These are phyloP conservation scores for Kuraishia capsulata DNA, from an alignment of 805 yeast species.

Conservation along the genomic window DNA sequence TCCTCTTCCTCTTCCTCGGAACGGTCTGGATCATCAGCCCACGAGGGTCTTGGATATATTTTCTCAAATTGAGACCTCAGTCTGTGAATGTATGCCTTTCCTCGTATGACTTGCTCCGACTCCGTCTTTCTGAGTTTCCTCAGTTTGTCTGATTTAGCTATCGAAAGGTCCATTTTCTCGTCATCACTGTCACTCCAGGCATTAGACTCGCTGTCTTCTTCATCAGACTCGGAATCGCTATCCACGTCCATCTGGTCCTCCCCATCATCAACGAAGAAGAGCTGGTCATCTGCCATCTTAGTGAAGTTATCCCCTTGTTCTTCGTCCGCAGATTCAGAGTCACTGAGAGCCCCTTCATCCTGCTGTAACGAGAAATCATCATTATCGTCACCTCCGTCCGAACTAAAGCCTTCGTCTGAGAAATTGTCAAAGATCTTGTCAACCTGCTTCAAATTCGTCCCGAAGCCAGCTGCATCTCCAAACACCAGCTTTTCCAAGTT, in stretches of 20 bases:
- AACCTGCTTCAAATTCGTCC: conserved; percentile 47
- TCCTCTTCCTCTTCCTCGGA: conserved; percentile 29
- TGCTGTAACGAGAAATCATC: conserved; percentile 26
- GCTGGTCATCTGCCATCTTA: conserved; percentile 34
- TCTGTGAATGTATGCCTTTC: conserved; percentile 21
- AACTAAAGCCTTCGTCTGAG: conserved; percentile 20
- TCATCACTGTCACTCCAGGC: conserved; percentile 94
- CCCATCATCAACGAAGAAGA: conserved; percentile 48
- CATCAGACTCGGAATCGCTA: conserved; percentile 18
- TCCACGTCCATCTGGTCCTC: conserved; percentile 9
- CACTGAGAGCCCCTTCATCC: conserved; percentile 18
- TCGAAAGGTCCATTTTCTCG: conserved; percentile 56
- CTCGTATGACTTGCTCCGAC: conserved; percentile 22
- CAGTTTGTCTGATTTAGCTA: conserved; percentile 47
- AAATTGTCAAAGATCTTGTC: conserved; percentile 44
- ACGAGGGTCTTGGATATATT: conserved; percentile 74
- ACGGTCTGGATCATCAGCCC: conserved; percentile 60
- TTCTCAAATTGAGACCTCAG: conserved; percentile 55
- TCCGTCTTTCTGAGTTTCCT: conserved; percentile 62
- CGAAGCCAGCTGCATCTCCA: conserved; percentile 78
- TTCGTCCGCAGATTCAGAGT: conserved; percentile 19
- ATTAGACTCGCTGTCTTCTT: conserved; percentile 24
- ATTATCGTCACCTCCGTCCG: conserved; percentile 30
- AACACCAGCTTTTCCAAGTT: conserved; percentile 76
- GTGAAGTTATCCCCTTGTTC: conserved; percentile 23